Percentiles rank a stretch among this genome's conserved stretches.
phyloP scores from a whole-genome alignment of 2,329 filamentous ascomycete genomes.

The Dothiorella sarmentorum region DNA sequence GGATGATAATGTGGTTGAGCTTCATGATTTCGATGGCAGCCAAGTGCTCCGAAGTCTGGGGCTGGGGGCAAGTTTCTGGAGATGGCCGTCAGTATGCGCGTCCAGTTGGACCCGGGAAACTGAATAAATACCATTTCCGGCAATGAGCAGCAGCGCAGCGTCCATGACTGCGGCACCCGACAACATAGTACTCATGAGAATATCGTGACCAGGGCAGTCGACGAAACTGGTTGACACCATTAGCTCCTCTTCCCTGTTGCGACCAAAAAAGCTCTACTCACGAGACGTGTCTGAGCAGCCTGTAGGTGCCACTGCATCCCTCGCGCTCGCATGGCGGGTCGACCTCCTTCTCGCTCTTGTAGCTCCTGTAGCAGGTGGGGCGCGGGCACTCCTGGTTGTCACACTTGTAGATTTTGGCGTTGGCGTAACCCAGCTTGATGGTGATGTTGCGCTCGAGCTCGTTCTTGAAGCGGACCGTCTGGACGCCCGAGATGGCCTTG shows the following conservation, averaged over 20 bases:
- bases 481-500: conserved; percentile 97
- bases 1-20: conserved; percentile 97
- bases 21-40: conserved; percentile 99
- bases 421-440: conserved; percentile 99
- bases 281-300: conserved; percentile 88
- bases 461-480: conserved; percentile 99
- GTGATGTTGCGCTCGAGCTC: conserved; percentile 99
- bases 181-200: conserved; percentile 99
- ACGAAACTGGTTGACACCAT: conserved; percentile 65
- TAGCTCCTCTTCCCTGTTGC: neutral
- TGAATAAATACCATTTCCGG: conserved; percentile 64
- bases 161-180: conserved; percentile 99
- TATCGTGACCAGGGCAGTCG: conserved; percentile 98
- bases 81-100: neutral
- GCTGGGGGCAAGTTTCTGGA: conserved; percentile 87
- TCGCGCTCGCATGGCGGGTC: conserved; percentile 94
- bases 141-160: conserved; percentile 90
- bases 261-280: conserved; percentile 57
- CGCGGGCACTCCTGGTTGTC: conserved; percentile 87
- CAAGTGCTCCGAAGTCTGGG: conserved; percentile 97
- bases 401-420: conserved; percentile 99
- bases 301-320: conserved; percentile 82
- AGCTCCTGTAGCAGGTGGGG: conserved; percentile 93
- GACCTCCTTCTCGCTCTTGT: conserved; percentile 98
- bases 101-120: too few species aligned